A percentile compares a stretch with the other conserved stretches of the same genome.
phyloP scores from a whole-genome alignment of 805 yeast genomes.

The Komagataella pastoris region DNA sequence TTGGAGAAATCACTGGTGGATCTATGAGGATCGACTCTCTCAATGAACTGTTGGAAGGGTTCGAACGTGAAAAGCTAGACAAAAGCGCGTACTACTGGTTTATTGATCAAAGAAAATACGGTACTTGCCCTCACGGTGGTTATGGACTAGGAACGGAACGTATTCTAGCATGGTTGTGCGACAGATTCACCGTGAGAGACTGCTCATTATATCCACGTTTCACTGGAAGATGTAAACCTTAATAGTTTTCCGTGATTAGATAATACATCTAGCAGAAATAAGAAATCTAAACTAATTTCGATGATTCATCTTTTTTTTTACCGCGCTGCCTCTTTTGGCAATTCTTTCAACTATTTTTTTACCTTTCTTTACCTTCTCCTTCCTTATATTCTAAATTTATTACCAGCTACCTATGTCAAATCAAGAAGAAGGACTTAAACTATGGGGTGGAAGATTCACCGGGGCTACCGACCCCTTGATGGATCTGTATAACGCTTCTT shows the following conservation, averaged over 20 bases:
- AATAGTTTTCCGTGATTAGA: slow-evolving; percentile 5
- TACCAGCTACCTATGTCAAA: slow-evolving; percentile 1
- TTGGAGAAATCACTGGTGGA: slow-evolving; percentile 98
- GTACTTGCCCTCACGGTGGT: slow-evolving; percentile 98
- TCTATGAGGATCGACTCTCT: slow-evolving; percentile 88
- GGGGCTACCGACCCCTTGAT: slow-evolving; percentile 95
- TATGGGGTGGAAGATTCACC: slow-evolving; percentile 98
- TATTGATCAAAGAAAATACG: slow-evolving; percentile 89
- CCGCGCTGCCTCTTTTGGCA: not conserved
- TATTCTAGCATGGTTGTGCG: slow-evolving; percentile 95
- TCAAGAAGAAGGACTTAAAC: slow-evolving; percentile 52
- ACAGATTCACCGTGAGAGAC: slow-evolving; percentile 96
- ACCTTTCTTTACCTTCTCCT: not conserved
- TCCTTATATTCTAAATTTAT: too few species aligned
- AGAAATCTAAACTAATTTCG: not conserved
- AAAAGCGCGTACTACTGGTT: slow-evolving; percentile 89
- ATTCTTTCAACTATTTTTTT: not conserved
- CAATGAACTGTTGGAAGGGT: slow-evolving; percentile 79
- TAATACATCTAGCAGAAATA: not conserved
- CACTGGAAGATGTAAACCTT: slow-evolving; percentile 97
- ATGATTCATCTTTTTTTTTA: not conserved
- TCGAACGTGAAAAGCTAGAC: slow-evolving; percentile 84
- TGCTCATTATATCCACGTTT: slow-evolving; percentile 96
- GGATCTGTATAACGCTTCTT: slow-evolving; percentile 94
- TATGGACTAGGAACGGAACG: slow-evolving; percentile 98